Evolutionary conservation across 2,329 filamentous ascomycete species (phyloP).

Genomic region (Amauroascus niger): DNA sequence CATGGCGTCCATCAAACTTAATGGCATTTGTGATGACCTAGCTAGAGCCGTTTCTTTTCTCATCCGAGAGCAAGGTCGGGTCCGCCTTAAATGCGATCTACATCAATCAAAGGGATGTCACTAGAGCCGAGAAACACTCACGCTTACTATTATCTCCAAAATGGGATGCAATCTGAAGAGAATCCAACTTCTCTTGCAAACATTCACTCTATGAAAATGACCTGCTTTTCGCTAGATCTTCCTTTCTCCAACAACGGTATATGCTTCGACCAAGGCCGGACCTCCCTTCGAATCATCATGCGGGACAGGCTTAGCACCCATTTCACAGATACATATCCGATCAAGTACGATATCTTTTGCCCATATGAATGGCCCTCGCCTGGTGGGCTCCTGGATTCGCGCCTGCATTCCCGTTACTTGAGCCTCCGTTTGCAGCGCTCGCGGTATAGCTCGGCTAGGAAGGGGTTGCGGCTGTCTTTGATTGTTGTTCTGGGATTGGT

Average conservation of each 20-base stretch:
- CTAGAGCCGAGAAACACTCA: too few relatives aligned
- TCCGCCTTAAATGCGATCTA: too few relatives aligned
- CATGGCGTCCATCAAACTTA: too few relatives aligned
- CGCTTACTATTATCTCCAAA: too few relatives aligned
- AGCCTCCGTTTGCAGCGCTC: background rate
- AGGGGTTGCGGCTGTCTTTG: background rate
- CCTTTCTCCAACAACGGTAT: constrained; percentile 40
- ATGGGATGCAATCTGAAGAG: too few relatives aligned
- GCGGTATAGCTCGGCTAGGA: constrained; percentile 9
- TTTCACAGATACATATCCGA: constrained; percentile 67
- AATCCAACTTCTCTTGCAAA: too few relatives aligned
- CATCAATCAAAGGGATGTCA: too few relatives aligned
- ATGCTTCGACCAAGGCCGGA: constrained; percentile 44
- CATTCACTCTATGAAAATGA: background rate
- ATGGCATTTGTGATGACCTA: too few relatives aligned
- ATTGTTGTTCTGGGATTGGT: background rate
- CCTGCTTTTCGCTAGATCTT: background rate
- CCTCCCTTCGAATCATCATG: constrained; percentile 30
- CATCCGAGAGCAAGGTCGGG: too few relatives aligned
- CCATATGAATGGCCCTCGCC: constrained; percentile 53
- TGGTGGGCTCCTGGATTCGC: constrained; percentile 15
- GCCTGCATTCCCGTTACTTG: background rate
- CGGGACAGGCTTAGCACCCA: constrained; percentile 66
- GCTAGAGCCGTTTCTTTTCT: too few relatives aligned
- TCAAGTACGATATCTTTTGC: constrained; percentile 58